These are phyloP conservation scores for Kwoniella sp. DNA, from an alignment of 768 basidiomycete genomes.

Conservation along the genomic window DNA sequence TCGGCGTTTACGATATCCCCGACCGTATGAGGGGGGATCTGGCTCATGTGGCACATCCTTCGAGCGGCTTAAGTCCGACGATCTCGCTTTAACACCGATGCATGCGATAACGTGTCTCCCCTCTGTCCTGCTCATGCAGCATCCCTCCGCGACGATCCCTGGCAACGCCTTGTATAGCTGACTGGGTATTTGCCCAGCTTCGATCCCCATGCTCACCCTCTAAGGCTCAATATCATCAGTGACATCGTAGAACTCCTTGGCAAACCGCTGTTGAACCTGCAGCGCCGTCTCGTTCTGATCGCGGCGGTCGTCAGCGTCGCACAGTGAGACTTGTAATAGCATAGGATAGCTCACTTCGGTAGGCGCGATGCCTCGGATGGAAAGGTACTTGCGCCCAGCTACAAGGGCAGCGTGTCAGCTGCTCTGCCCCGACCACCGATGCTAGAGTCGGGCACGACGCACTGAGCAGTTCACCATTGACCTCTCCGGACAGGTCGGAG, in stretches of 20 bases:
- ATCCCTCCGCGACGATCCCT: not conserved
- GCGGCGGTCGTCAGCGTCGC: not conserved
- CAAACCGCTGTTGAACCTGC: slow-evolving; percentile 72
- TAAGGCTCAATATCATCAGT: slow-evolving; percentile 32
- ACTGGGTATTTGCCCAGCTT: too few relatives aligned
- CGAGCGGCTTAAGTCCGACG: slow-evolving; percentile 10
- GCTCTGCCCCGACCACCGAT: slow-evolving; percentile 24
- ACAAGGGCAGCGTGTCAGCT: not conserved
- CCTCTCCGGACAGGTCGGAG: slow-evolving; percentile 32
- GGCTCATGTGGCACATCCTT: not conserved
- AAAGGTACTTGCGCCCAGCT: slow-evolving; percentile 46
- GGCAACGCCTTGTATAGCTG: too few relatives aligned
- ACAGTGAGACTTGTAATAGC: not conserved
- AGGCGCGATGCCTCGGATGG: slow-evolving; percentile 48
- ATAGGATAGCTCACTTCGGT: slow-evolving; percentile 24
- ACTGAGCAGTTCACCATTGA: slow-evolving; percentile 49
- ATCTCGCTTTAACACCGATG: slow-evolving; percentile 2
- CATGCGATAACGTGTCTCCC: not conserved
- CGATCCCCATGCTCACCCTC: too few relatives aligned
- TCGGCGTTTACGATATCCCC: not conserved
- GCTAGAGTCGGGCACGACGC: slow-evolving; percentile 7
- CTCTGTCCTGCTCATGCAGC: not conserved
- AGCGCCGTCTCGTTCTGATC: slow-evolving; percentile 58
- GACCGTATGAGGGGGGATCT: not conserved
- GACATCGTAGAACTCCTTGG: slow-evolving; percentile 72